Evolutionary conservation across 176 grass and related monocot genomes (phyloP).

Genomic region (Sorghum bicolor): Sorghum_bicolor_NCBIv3 NC_012870.2:69663001-69663500

Average conservation of each 20-base stretch:
- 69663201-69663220: not conserved
- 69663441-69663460: not conserved
- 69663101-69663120: not conserved
- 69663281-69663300: not conserved
- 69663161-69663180: not conserved
- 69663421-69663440: constrained; percentile 64
- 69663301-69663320: not conserved
- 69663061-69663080: constrained; percentile 19
- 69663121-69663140: not conserved
- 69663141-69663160: not conserved
- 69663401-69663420: constrained; percentile 97
- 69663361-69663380: constrained; percentile 97
- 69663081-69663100: not conserved
- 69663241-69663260: not conserved
- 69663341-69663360: constrained; percentile 98
- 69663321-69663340: constrained; percentile 39
- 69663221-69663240: not conserved
- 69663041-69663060: not conserved
- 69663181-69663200: not conserved
- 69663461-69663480: not conserved
- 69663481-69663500: not conserved
- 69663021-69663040: not conserved
- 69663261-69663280: not conserved
- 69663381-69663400: constrained; percentile 91
- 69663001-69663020: constrained; percentile 15